Evolutionary conservation across 768 basidiomycete genomes (phyloP).

Genomic region (Rhodotorula graminis): DNA sequence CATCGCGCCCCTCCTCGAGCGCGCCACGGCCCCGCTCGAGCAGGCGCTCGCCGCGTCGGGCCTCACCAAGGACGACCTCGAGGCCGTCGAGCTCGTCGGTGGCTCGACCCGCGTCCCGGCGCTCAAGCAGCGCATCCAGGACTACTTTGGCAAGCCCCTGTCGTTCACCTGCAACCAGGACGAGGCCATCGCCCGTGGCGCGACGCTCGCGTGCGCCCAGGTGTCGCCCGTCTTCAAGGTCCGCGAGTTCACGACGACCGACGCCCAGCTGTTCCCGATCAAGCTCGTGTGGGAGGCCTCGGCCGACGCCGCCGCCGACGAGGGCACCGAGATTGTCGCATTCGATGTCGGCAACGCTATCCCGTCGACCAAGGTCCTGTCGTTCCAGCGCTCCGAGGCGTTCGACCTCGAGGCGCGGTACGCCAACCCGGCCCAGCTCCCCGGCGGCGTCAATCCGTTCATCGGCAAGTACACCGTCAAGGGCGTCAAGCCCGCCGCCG

Average conservation of each 20-base stretch:
- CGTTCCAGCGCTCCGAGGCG: conserved; percentile 80
- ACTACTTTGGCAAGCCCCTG: conserved; percentile 79
- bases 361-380: conserved; percentile 91
- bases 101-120: conserved; percentile 89
- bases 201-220: conserved; percentile 94
- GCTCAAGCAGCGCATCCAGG: conserved; percentile 78
- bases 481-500: conserved; percentile 60
- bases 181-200: conserved; percentile 91
- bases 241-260: conserved; percentile 83
- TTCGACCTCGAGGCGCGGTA: conserved; percentile 87
- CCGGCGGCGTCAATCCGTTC: conserved; percentile 78
- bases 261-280: conserved; percentile 81
- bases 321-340: conserved; percentile 78
- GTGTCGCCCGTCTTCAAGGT: conserved; percentile 97
- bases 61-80: conserved; percentile 74
- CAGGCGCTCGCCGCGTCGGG: conserved; percentile 75
- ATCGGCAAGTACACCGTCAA: conserved; percentile 76
- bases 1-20: conserved; percentile 67
- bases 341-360: conserved; percentile 79
- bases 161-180: conserved; percentile 95
- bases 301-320: conserved; percentile 73
- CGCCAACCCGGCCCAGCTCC: conserved; percentile 65
- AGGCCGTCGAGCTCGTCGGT: conserved; percentile 86
- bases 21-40: conserved; percentile 69
- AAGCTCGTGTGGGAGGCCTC: conserved; percentile 79